Percentiles rank a stretch among this genome's conserved stretches.
Conservation (phyloP, 2,329 filamentous ascomycete genomes). For the Xylariaceae sp. region DNA sequence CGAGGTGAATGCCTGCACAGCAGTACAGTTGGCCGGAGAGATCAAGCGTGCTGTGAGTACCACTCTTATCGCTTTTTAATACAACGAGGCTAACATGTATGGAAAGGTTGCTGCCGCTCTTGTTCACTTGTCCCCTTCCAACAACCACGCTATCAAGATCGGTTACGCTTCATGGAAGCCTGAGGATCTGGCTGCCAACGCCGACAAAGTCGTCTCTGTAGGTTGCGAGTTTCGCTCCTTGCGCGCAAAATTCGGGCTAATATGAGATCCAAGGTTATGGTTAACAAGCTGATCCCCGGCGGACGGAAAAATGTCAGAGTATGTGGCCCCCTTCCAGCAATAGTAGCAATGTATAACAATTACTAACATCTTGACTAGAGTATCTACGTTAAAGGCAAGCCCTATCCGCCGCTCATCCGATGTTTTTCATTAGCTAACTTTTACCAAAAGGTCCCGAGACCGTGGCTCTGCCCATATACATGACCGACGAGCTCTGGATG, state of each 20-base stretch:
- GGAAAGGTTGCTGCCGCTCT: conserved; percentile 52
- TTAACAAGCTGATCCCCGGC: conserved; percentile 75
- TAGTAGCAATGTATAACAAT: neutral
- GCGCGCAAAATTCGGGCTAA: conserved; percentile 3
- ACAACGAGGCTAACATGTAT: neutral
- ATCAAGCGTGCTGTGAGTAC: conserved; percentile 66
- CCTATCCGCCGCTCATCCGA: neutral
- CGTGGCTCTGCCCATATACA: conserved; percentile 86
- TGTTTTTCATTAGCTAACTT: conserved; percentile 7
- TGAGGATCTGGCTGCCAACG: conserved; percentile 74
- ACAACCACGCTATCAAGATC: conserved; percentile 75
- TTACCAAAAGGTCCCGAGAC: conserved; percentile 62
- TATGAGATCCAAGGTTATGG: conserved; percentile 59
- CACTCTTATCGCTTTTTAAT: neutral
- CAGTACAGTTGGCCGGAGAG: conserved; percentile 69
- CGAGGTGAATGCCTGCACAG: conserved; percentile 44
- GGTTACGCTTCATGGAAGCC: conserved; percentile 70
- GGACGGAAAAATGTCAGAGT: conserved; percentile 58
- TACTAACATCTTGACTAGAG: conserved; percentile 34
- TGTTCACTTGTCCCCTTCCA: conserved; percentile 71
- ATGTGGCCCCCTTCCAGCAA: neutral
- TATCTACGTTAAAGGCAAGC: conserved; percentile 68
- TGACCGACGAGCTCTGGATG: conserved; percentile 86
- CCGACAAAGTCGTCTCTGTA: conserved; percentile 45
- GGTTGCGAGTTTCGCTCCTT: neutral